These are phyloP conservation scores for Lizonia empirigonia DNA, from an alignment of 2,329 filamentous ascomycete species.

Conservation along the genomic window DNA sequence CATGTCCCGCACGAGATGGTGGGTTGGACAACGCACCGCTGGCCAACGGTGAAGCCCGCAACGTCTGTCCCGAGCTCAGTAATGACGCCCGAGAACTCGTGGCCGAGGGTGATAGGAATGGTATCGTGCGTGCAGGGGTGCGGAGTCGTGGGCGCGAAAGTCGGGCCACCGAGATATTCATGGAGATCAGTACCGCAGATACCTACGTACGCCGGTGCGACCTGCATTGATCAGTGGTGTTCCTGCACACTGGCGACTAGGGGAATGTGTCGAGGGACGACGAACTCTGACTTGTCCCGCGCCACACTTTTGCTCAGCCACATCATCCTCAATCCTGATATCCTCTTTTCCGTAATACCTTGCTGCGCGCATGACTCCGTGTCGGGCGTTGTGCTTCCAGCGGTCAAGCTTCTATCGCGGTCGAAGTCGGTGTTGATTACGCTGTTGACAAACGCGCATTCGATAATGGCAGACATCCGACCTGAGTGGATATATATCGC, in stretches of 20 bases:
- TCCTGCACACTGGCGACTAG: too few species aligned
- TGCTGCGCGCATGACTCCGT: constrained; percentile 57
- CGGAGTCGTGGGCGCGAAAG: constrained; percentile 57
- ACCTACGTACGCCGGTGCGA: constrained; percentile 57
- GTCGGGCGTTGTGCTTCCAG: neutral
- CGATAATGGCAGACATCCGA: constrained; percentile 34
- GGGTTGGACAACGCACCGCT: constrained; percentile 64
- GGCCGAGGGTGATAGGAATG: constrained; percentile 66
- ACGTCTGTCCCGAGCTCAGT: constrained; percentile 62
- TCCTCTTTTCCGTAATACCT: constrained; percentile 62
- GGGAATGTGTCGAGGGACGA: neutral
- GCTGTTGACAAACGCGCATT: constrained; percentile 39
- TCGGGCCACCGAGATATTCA: constrained; percentile 58
- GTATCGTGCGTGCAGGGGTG: constrained; percentile 64
- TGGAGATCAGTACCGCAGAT: constrained; percentile 61
- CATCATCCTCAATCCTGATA: constrained; percentile 57
- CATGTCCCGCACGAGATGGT: constrained; percentile 64
- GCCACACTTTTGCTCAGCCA: constrained; percentile 55
- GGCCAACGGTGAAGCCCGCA: constrained; percentile 56
- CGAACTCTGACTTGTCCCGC: constrained; percentile 57
- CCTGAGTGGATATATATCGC: neutral
- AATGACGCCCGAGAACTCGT: constrained; percentile 68
- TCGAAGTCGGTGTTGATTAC: constrained; percentile 25
- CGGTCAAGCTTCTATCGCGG: neutral
- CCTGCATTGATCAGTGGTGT: constrained; percentile 20